Evolutionary conservation across 805 yeast species (phyloP), one percentile per base, ranked within the genome.

Genomic region (Kuraishia ogatae): DNA sequence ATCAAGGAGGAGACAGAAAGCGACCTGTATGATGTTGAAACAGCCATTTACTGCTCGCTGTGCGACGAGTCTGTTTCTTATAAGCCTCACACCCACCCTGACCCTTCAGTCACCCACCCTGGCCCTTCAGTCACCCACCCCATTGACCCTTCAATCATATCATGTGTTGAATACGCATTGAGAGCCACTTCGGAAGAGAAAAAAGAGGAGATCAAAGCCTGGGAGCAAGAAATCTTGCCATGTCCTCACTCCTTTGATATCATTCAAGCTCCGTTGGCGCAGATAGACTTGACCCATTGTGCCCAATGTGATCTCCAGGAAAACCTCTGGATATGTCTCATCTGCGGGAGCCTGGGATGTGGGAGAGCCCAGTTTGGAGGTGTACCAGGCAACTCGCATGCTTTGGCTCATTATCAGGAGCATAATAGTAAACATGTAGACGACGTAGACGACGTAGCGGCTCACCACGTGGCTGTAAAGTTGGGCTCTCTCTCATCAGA

Each of bases 301-400:
- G 58, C 61, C 2, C 67, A 66, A 11, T 88, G 96, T 71, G 87
- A 79, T 1, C 73, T 94, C 59, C 68, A 71, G 29, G 87, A 85
- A 60, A 94, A 94, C 66, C 70, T 94, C 51, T 94, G 99, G 99
- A 75, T 94, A 19, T 94, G 99, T 72, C 71, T 94, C 50, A 80
- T 80, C 52, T 94, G 99, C 77, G 99, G 99, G 1, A 72, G 79
- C n/a, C 62, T 91, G 11, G 97, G 97, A 3, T 94, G 99, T 71
- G 99, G 99, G 5, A 76, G 99, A 60, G 84, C 84, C 35, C 99
- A 94, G 69, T 89, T 88, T 65, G 99, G 98, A 39, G 93, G 96
- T 23, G 82, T 87, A 13, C 86, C 91, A n/a, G 99, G 99, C 5
- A 83, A 93, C 65, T 84, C 96, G 0, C 99, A 94, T 68, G 98